Evolutionary conservation across 305 asterid genomes (phyloP).

Genomic region (Fraxinus floribunda): DNA sequence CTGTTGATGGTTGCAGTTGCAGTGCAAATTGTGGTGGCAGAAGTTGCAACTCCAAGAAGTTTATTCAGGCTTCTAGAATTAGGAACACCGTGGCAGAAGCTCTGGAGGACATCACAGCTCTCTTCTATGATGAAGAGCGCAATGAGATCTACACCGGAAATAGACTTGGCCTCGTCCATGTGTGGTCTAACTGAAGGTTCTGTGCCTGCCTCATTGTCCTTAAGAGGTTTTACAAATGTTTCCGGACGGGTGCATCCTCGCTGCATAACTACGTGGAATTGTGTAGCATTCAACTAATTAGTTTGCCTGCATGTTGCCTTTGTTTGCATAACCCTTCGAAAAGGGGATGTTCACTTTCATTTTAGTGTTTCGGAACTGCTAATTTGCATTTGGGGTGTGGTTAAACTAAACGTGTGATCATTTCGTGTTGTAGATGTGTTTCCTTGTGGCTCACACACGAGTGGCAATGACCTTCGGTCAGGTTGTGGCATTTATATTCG

Average conservation of each 20-base stretch:
- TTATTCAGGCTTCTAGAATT: conserved; percentile 46
- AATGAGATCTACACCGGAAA: conserved; percentile 92
- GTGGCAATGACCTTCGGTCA: not conserved
- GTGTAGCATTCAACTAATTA: not conserved
- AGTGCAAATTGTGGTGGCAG: conserved; percentile 50
- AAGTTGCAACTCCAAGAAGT: conserved; percentile 54
- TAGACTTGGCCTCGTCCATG: conserved; percentile 83
- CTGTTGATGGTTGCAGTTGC: conserved; percentile 60
- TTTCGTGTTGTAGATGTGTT: conserved; percentile 30
- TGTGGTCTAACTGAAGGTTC: conserved; percentile 76
- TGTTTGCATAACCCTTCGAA: not conserved
- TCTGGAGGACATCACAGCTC: conserved; percentile 91
- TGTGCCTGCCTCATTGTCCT: conserved; percentile 2
- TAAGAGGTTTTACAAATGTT: not conserved
- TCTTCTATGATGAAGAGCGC: conserved; percentile 91
- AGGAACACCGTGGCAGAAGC: conserved; percentile 82
- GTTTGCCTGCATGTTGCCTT: not conserved
- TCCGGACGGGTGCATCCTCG: not conserved
- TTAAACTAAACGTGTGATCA: conserved; percentile 4
- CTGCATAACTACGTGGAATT: not conserved
- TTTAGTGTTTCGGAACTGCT: not conserved
- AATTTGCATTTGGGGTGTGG: conserved; percentile 3
- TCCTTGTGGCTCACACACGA: not conserved
- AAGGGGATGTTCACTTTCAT: not conserved
- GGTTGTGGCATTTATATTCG: conserved; percentile 1